These are phyloP conservation scores for Sarocladium brachiariae DNA, from an alignment of 2,329 filamentous ascomycete genomes.

Conservation along the genomic window DNA sequence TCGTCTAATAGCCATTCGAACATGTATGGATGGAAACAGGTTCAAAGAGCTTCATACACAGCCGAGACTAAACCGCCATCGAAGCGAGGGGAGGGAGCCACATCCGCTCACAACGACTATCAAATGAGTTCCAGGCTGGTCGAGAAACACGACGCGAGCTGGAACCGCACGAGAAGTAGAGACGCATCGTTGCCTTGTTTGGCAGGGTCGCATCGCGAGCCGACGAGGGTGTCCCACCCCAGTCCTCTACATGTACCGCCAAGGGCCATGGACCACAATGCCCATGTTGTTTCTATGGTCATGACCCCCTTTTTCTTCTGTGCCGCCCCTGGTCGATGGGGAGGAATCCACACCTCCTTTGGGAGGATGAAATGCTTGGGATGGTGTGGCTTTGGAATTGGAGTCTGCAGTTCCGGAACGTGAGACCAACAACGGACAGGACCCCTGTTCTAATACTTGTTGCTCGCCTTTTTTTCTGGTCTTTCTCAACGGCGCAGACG, in stretches of 20 bases:
- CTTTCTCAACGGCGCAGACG: background rate
- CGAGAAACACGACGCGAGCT: background rate
- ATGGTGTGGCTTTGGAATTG: slow-evolving; percentile 8
- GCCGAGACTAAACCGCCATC: too few species aligned
- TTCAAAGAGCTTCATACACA: background rate
- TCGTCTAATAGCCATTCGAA: background rate
- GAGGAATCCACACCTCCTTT: slow-evolving; percentile 4
- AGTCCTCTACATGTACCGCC: background rate
- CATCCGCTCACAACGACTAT: background rate
- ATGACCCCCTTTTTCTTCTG: background rate
- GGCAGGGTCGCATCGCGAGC: slow-evolving; percentile 4
- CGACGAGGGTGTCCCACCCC: background rate
- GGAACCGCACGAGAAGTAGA: background rate
- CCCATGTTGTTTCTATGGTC: slow-evolving; percentile 3
- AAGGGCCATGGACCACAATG: background rate
- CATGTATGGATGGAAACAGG: background rate
- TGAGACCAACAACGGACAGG: background rate
- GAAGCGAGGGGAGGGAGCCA: background rate
- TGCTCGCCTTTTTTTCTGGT: background rate
- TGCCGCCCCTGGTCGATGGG: slow-evolving; percentile 1
- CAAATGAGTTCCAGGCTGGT: background rate
- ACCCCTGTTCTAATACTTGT: background rate
- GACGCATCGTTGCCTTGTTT: background rate
- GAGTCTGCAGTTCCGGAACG: slow-evolving; percentile 4
- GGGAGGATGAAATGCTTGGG: background rate